Evolutionary conservation across 305 asterid species (phyloP).

Genomic region (Petunia hybrid): DNA sequence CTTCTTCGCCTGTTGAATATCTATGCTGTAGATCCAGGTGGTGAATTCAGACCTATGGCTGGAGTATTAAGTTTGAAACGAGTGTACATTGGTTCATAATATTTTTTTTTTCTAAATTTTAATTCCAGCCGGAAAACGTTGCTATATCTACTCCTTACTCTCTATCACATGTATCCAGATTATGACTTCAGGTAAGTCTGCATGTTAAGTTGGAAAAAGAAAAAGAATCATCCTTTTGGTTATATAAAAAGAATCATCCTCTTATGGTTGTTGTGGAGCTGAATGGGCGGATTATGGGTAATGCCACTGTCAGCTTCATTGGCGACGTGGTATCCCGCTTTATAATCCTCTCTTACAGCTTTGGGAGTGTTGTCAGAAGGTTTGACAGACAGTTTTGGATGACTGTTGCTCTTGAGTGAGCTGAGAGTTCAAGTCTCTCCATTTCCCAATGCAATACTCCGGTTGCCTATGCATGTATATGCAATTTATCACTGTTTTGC

Average conservation of each 20-base stretch:
- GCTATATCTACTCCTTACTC: slow-evolving; percentile 92
- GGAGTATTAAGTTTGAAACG: background rate
- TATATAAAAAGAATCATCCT: background rate
- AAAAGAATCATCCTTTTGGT: background rate
- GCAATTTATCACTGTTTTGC: slow-evolving; percentile 29
- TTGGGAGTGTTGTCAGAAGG: slow-evolving; percentile 99
- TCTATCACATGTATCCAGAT: slow-evolving; percentile 95
- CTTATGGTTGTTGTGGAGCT: slow-evolving; percentile 30
- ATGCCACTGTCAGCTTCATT: slow-evolving; percentile 95
- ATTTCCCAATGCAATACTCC: slow-evolving; percentile 74
- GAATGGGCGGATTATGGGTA: slow-evolving; percentile 92
- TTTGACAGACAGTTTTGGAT: slow-evolving; percentile 94
- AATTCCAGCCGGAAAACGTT: slow-evolving; percentile 87
- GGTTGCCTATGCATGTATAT: slow-evolving; percentile 32
- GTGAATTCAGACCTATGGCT: slow-evolving; percentile 39
- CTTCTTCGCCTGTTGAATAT: slow-evolving; percentile 86
- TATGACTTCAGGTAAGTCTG: slow-evolving; percentile 96
- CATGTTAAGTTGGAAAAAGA: slow-evolving; percentile 40
- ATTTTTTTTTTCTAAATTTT: slow-evolving; percentile 32
- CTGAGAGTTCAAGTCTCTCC: slow-evolving; percentile 99
- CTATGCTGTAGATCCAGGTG: slow-evolving; percentile 84
- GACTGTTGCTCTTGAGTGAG: slow-evolving; percentile 98
- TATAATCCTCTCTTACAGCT: slow-evolving; percentile 72
- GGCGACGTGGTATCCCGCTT: slow-evolving; percentile 98
- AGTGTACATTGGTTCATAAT: slow-evolving; percentile 33